Conservation (phyloP, 768 basidiomycete genomes). For the Mycena metata region DNA sequence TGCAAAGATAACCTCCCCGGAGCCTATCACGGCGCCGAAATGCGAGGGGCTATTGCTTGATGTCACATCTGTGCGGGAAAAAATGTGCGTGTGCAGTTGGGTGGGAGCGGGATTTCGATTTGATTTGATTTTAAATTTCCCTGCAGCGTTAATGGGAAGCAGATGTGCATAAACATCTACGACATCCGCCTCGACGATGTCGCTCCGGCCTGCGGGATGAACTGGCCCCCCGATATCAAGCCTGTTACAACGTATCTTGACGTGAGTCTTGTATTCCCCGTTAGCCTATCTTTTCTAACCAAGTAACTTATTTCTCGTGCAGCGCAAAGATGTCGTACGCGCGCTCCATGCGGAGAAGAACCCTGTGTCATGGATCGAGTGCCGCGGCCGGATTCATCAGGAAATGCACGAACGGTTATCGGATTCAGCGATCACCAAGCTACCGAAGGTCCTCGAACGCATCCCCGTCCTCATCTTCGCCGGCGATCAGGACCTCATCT, state of each 20-base stretch:
- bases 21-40: constrained; percentile 65
- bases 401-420: constrained; percentile 70
- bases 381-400: constrained; percentile 72
- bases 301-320: constrained; percentile 27
- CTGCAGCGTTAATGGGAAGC: constrained; percentile 72
- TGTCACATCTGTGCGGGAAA: constrained; percentile 56
- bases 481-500: constrained; percentile 96
- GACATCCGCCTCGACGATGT: constrained; percentile 93
- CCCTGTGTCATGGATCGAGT: constrained; percentile 90
- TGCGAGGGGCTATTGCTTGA: constrained; percentile 74
- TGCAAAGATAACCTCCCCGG: constrained; percentile 59
- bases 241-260: constrained; percentile 83
- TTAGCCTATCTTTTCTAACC: background rate
- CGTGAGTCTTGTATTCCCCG: constrained; percentile 62
- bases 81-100: constrained; percentile 49
- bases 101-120: background rate
- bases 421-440: constrained; percentile 77
- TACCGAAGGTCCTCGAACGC: constrained; percentile 83
- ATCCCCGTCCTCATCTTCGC: constrained; percentile 93
- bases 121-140: background rate
- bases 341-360: constrained; percentile 88
- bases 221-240: constrained; percentile 93
- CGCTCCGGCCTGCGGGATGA: constrained; percentile 93
- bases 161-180: constrained; percentile 93
- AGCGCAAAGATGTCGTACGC: constrained; percentile 85